These are phyloP conservation scores for Cyathus striatus DNA, from an alignment of 768 basidiomycete genomes.

Conservation along the genomic window DNA sequence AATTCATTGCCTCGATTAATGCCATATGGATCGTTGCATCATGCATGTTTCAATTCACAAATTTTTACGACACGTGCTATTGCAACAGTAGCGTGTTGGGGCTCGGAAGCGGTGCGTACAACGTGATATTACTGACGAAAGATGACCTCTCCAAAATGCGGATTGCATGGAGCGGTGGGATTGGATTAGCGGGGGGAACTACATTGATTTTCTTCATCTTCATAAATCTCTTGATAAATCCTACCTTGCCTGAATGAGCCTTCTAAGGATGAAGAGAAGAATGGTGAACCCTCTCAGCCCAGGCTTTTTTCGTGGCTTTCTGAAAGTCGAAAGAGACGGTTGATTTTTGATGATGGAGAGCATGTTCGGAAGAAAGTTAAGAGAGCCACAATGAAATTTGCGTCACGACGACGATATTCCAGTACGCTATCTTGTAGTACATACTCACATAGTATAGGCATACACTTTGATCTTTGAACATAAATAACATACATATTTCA, in stretches of 20 bases:
- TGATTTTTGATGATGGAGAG: too few relatives aligned
- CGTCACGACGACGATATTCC: too few relatives aligned
- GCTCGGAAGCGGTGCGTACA: conserved; percentile 16
- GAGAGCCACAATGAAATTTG: too few relatives aligned
- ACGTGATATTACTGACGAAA: conserved; percentile 13
- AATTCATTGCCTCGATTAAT: conserved; percentile 19
- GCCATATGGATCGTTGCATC: conserved; percentile 19
- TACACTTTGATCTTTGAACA: too few relatives aligned
- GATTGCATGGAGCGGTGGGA: conserved; percentile 28
- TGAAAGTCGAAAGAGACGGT: too few relatives aligned
- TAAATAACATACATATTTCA: too few relatives aligned
- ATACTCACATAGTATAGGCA: too few relatives aligned
- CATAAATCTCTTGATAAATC: neutral
- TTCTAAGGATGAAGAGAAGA: too few relatives aligned
- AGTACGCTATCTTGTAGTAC: too few relatives aligned
- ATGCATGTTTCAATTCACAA: conserved; percentile 24
- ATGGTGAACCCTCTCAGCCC: too few relatives aligned
- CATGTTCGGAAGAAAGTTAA: too few relatives aligned
- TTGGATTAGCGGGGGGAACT: conserved; percentile 4
- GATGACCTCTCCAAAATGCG: conserved; percentile 18
- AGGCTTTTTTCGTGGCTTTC: too few relatives aligned
- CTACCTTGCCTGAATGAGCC: neutral
- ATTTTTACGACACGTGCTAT: conserved; percentile 22
- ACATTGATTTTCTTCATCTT: neutral
- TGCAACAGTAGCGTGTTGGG: conserved; percentile 26